Conservation (phyloP, 352 stramenopile species). For the Globisporangium canariense region DNA sequence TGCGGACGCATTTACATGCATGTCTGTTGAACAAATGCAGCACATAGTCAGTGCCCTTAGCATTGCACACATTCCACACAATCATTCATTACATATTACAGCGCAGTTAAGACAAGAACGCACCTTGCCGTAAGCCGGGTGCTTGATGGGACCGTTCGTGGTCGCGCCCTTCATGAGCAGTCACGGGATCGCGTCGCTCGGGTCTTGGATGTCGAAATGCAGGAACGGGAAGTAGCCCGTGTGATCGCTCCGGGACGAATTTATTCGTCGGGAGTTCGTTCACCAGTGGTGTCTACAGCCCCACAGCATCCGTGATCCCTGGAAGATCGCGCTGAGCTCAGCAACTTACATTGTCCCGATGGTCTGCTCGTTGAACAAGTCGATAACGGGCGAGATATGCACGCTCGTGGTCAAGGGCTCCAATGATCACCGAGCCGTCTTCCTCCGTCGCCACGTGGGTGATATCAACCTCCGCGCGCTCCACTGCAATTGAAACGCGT, state of each 20-base stretch:
- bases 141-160: constrained; percentile 92
- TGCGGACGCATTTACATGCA: no score
- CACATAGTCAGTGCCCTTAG: no score
- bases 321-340: neutral
- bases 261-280: neutral
- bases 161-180: constrained; percentile 84
- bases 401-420: neutral
- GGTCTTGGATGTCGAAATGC: constrained; percentile 89
- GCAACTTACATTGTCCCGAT: neutral
- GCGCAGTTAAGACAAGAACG: neutral
- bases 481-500: neutral
- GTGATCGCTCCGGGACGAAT: constrained; percentile 12
- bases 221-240: constrained; percentile 88
- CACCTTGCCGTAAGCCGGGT: constrained; percentile 87
- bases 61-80: neutral
- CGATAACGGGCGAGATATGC: neutral
- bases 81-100: neutral
- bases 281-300: neutral
- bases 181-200: constrained; percentile 82
- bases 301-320: neutral
- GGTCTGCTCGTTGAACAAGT: neutral
- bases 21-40: no score
- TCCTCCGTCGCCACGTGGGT: neutral
- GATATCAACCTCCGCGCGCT: neutral
- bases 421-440: neutral